Base-by-base conservation (phyloP, 495 filamentous ascomycete genomes). In the Aspergillus sclerotioniger region DNA sequence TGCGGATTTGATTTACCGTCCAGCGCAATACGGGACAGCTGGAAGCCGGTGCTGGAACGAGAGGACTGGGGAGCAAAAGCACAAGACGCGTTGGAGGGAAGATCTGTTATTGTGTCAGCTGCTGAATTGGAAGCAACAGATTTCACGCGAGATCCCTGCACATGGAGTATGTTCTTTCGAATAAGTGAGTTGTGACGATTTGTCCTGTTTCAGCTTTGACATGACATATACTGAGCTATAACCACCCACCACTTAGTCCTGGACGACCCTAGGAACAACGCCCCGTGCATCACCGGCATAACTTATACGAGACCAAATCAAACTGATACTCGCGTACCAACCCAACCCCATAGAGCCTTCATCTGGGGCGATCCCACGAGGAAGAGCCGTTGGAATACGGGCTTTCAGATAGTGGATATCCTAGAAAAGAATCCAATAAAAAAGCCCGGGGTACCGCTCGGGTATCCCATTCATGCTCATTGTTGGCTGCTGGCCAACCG, bases 401-500 rank as follows among this genome's bases (percentile, higher is more conserved):
- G n/a, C 13, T 60, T 55, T 29, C 21, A 45, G 8, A 51, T 60
- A 45, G 51, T n/a, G 0, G 35, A 55, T n/a, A 12, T 60, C 10
- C n/a, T 60, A 8, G 45, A 15, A 28, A 4, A 1, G 4, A 51
- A 59, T 31, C 9, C 20, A 44, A 45, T 54, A 20, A 39, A 43
- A 10, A 13, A 46, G 21, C 7, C 3, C 9, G 37, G 39, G 2
- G 8, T 46, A 29, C 13, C 25, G 6, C 39, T 48, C 12, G 58
- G 58, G 2, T 53, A 52, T 32, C 37, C 58, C 1, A 48, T 56
- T 3, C 58, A 61, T 48, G 47, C 16, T 3, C 53, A 47, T 28
- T 61, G 53, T 21, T 61, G 58, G 53, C 8, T 61, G 29, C 47
- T 61, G n/a, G 15, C 53, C 1, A 35, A 41, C 33, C 58, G 48